Conservation (phyloP, 495 filamentous ascomycete genomes). For the Hypomontagnella monticulosa region DNA sequence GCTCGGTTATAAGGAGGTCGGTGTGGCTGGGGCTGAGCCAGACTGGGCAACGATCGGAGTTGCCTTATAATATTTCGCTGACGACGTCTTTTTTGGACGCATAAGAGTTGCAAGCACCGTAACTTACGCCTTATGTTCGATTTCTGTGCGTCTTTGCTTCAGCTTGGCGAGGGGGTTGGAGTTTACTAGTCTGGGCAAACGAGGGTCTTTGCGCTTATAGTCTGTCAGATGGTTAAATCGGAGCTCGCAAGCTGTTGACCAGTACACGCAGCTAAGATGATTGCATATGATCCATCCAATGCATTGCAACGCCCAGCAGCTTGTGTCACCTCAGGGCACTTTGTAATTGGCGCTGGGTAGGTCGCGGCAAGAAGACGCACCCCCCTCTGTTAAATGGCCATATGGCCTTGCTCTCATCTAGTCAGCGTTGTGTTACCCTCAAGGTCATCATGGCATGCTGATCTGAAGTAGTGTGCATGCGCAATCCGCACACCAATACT, state of each 20-base stretch:
- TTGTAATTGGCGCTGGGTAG: constrained; percentile 27
- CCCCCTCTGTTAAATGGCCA: constrained; percentile 4
- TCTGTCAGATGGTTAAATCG: constrained; percentile 24
- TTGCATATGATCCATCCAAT: constrained; percentile 33
- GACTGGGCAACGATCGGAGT: constrained; percentile 17
- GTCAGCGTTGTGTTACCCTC: constrained; percentile 30
- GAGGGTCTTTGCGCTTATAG: constrained; percentile 19
- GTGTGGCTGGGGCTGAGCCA: constrained; percentile 16
- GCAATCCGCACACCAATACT: constrained; percentile 31
- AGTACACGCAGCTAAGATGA: constrained; percentile 18
- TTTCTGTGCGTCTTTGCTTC: background rate
- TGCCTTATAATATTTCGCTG: constrained; percentile 20
- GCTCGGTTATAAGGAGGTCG: constrained; percentile 31
- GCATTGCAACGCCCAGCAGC: constrained; percentile 37
- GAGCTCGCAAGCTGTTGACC: constrained; percentile 28
- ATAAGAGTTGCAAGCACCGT: background rate
- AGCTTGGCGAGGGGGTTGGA: background rate
- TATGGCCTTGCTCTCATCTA: constrained; percentile 2
- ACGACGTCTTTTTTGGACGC: constrained; percentile 13
- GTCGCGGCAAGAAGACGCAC: constrained; percentile 23
- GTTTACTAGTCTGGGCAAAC: background rate
- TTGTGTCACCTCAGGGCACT: constrained; percentile 25
- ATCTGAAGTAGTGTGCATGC: constrained; percentile 31
- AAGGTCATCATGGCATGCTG: constrained; percentile 27
- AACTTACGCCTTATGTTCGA: constrained; percentile 9